Evolutionary conservation across 129 eudicot species (phyloP).

Genomic region (Artemisia annua): DNA sequence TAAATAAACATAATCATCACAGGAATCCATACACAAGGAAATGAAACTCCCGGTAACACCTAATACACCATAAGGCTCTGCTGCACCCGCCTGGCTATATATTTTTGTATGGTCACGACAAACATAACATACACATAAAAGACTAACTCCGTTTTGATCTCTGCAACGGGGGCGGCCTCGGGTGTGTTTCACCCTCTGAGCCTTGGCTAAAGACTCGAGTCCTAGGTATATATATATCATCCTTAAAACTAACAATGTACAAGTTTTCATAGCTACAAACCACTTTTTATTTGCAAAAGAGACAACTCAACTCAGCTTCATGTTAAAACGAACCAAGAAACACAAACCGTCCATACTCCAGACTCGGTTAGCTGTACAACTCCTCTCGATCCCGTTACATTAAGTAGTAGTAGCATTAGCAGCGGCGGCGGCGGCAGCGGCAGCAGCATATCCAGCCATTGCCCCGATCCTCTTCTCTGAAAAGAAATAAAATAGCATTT

Average conservation of each 20-base stretch:
- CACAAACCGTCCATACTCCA: constrained; percentile 49
- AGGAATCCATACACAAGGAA: constrained; percentile 48
- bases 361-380: constrained; percentile 98
- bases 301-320: constrained; percentile 39
- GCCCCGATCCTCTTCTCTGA: constrained; percentile 89
- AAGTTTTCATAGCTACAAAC: constrained; percentile 60
- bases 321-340: constrained; percentile 41
- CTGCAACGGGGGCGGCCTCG: constrained; percentile 65
- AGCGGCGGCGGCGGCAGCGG: constrained; percentile 38
- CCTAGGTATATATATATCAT: constrained; percentile 60
- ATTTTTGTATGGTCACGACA: constrained; percentile 64
- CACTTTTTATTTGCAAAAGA: constrained; percentile 48
- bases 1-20: constrained; percentile 33
- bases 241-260: constrained; percentile 53
- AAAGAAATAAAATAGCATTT: background rate
- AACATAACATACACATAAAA: constrained; percentile 46
- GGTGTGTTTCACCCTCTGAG: constrained; percentile 61
- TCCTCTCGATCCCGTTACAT: constrained; percentile 45
- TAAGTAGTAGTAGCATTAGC: constrained; percentile 32
- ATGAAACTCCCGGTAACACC: constrained; percentile 50
- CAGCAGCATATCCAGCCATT: constrained; percentile 53
- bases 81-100: constrained; percentile 52
- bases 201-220: constrained; percentile 67
- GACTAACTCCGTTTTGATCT: constrained; percentile 24
- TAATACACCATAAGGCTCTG: constrained; percentile 55